Percentiles rank a stretch among this genome's conserved stretches.
phyloP scores from a whole-genome alignment of 176 grass and related monocot genomes.

The Bolboschoenus planiculmis region DNA sequence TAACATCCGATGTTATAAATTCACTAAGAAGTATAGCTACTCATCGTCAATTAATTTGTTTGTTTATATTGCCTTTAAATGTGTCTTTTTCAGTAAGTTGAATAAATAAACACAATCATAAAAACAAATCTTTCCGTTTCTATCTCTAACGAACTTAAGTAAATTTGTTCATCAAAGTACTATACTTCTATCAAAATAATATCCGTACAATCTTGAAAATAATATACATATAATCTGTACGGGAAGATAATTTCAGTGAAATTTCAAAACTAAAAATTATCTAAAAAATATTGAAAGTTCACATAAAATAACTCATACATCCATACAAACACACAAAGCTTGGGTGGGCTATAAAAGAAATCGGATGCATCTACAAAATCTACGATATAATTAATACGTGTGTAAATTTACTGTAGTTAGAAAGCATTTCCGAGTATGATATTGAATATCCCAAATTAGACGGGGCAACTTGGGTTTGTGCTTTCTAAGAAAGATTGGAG shows the following conservation, averaged over 20 bases:
- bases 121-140: not conserved
- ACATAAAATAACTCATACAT: not conserved
- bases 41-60: not conserved
- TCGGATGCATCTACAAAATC: not conserved
- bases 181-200: not conserved
- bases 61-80: not conserved
- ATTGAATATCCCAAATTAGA: not conserved
- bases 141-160: not conserved
- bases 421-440: not conserved
- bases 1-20: not conserved
- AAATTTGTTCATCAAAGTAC: no score
- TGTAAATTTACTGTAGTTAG: not conserved
- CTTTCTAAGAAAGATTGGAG: conserved; percentile 40
- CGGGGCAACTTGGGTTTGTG: not conserved
- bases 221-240: no score
- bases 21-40: not conserved
- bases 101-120: not conserved
- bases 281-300: not conserved
- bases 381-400: not conserved
- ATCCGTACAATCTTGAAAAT: not conserved
- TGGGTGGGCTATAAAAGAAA: not conserved
- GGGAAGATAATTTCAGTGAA: no score
- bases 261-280: no score
- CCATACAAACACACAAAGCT: not conserved
- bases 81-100: not conserved